Evolutionary conservation across 768 basidiomycete species (phyloP).

Genomic region (Lentinus brumalis): DNA sequence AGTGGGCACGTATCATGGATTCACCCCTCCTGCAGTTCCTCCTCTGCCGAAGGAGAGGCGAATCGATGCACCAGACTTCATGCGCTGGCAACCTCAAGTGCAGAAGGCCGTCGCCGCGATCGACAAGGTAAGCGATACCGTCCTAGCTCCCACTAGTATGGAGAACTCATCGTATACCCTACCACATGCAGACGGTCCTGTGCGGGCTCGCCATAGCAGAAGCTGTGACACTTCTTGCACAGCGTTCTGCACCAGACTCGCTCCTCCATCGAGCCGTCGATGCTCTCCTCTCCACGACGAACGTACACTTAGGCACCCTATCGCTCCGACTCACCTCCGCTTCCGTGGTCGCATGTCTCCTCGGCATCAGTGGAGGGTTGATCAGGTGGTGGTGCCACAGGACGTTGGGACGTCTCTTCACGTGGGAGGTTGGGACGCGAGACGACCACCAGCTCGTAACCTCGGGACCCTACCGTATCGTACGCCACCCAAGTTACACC

Average conservation of each 20-base stretch:
- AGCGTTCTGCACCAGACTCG: neutral
- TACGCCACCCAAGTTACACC: conserved; percentile 26
- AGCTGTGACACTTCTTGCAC: neutral
- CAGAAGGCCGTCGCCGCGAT: neutral
- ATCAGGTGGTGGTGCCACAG: conserved; percentile 16
- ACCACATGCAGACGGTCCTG: neutral
- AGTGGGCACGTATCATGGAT: neutral
- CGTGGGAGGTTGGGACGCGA: conserved; percentile 13
- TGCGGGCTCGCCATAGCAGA: neutral
- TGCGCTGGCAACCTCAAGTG: neutral
- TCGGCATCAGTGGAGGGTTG: neutral
- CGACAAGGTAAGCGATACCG: neutral
- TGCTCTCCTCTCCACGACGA: neutral
- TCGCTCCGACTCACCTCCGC: neutral
- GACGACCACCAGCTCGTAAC: conserved; percentile 23
- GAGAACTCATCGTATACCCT: neutral
- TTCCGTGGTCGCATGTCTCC: neutral
- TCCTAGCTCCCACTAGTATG: neutral
- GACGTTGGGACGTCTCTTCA: conserved; percentile 22
- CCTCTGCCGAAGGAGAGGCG: neutral
- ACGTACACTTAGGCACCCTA: neutral
- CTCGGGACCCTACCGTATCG: conserved; percentile 24
- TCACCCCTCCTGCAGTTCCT: neutral
- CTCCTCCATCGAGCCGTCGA: neutral
- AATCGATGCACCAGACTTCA: neutral